phyloP scores from a whole-genome alignment of 495 filamentous ascomycete genomes.

The Filosporella fistucella region DNA sequence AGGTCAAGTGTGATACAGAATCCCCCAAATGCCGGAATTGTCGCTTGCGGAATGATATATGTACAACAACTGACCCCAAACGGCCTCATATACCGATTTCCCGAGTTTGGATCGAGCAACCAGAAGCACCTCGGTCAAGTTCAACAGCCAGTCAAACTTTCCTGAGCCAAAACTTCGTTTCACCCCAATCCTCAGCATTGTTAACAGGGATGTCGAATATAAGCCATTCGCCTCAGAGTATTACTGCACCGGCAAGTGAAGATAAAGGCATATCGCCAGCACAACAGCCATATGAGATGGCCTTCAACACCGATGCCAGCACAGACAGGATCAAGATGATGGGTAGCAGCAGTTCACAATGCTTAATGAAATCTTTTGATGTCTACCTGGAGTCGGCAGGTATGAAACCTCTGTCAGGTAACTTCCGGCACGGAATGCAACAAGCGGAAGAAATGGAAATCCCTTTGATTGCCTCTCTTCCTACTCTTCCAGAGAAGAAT shows the following conservation, averaged over 20 bases:
- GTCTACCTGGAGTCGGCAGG: background rate
- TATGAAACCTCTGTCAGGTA: background rate
- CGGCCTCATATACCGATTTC: background rate
- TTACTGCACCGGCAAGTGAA: background rate
- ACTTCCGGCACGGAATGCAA: slow-evolving; percentile 3
- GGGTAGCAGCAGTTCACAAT: slow-evolving; percentile 2
- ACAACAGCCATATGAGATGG: background rate
- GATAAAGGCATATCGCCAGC: background rate
- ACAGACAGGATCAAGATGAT: slow-evolving; percentile 1
- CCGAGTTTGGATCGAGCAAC: background rate
- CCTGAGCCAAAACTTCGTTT: background rate
- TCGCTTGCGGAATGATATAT: background rate
- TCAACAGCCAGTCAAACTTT: background rate
- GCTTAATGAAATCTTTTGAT: slow-evolving; percentile 1
- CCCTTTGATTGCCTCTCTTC: background rate
- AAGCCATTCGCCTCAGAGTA: background rate
- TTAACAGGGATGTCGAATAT: background rate
- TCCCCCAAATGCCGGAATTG: slow-evolving; percentile 1
- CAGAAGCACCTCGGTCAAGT: background rate
- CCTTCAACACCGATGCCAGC: background rate
- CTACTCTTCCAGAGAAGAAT: background rate
- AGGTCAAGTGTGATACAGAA: slow-evolving; percentile 1
- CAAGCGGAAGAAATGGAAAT: slow-evolving; percentile 2
- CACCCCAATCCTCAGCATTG: background rate
- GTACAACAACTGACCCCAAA: background rate